A percentile compares a stretch with the other conserved stretches of the same genome.
Evolutionary conservation across 768 basidiomycete genomes (phyloP).

Genomic region (Coprinopsis sp.): DNA sequence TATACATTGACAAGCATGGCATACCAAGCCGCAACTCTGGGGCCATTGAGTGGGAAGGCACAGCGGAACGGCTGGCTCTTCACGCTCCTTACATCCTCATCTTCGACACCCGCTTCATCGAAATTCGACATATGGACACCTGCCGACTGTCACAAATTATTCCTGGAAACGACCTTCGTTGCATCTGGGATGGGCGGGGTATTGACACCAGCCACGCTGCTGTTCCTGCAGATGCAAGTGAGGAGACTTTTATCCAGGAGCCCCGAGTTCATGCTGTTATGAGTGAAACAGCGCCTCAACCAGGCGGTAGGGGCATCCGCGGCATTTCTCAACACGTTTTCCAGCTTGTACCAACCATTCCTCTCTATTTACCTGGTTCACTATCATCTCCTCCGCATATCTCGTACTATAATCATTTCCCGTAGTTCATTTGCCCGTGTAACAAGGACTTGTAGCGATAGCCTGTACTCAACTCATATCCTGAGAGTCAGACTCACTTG

Average conservation of each 20-base stretch:
- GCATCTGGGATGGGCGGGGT: conserved; percentile 86
- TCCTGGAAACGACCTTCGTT: conserved; percentile 76
- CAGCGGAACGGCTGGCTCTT: conserved; percentile 85
- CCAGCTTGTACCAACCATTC: conserved; percentile 74
- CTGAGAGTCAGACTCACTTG: no score
- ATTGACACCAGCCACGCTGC: conserved; percentile 53
- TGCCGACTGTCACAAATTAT: conserved; percentile 85
- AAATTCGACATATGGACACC: conserved; percentile 81
- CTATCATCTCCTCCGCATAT: conserved; percentile 50
- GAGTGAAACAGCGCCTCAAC: conserved; percentile 43
- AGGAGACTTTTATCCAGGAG: conserved; percentile 63
- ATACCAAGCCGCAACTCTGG: conserved; percentile 71
- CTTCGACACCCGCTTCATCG: conserved; percentile 89
- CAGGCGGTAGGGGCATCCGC: conserved; percentile 36
- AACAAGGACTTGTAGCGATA: no score
- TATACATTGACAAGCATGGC: conserved; percentile 93
- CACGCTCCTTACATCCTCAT: conserved; percentile 88
- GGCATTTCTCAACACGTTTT: conserved; percentile 69
- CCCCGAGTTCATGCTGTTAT: conserved; percentile 86
- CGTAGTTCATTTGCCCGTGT: conserved; percentile 59
- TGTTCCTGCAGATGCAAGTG: conserved; percentile 60
- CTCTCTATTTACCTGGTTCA: conserved; percentile 61
- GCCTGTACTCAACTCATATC: no score
- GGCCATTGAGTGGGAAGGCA: conserved; percentile 93
- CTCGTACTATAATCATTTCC: conserved; percentile 49